These are phyloP conservation scores for Cutaneotrichosporon cavernicola DNA, from an alignment of 1,284 basidiomycete species.

Conservation along the genomic window DNA sequence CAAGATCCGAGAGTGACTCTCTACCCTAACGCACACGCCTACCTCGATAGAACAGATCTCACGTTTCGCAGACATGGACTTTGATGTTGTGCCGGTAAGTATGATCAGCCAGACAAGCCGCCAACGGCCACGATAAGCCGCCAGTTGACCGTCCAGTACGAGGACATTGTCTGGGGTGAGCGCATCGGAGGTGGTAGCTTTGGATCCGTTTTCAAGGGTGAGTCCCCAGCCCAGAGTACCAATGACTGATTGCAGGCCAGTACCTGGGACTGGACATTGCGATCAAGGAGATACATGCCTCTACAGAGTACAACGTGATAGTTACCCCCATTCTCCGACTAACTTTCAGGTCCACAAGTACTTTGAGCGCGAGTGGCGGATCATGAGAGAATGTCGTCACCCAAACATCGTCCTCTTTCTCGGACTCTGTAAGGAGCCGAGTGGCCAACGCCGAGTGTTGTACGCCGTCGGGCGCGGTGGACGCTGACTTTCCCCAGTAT, in stretches of 20 bases:
- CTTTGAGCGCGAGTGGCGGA: conserved; percentile 93
- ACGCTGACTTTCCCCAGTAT: conserved; percentile 55
- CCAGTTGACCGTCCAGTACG: conserved; percentile 60
- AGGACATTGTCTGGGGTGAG: conserved; percentile 77
- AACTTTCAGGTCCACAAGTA: conserved; percentile 72
- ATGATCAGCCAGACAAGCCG: no score
- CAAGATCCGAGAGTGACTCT: background rate
- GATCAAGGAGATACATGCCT: conserved; percentile 91
- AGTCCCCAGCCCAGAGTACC: background rate
- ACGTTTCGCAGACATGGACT: conserved; percentile 53
- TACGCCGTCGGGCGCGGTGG: conserved; percentile 25
- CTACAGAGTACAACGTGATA: conserved; percentile 74
- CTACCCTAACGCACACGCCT: background rate
- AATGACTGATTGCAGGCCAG: conserved; percentile 58
- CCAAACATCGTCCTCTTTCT: conserved; percentile 94
- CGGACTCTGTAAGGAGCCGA: conserved; percentile 82
- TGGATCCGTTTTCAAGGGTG: conserved; percentile 87
- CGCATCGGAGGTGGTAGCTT: conserved; percentile 87
- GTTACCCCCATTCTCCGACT: background rate
- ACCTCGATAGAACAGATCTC: background rate
- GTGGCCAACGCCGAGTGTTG: conserved; percentile 74
- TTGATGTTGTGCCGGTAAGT: conserved; percentile 77
- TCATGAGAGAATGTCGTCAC: conserved; percentile 86
- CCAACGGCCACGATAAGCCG: background rate
- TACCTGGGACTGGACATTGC: conserved; percentile 95